These are phyloP conservation scores for Coemansia sp. DNA, from an alignment of 192 early-diverging fungal genomes.

Conservation along the genomic window DNA sequence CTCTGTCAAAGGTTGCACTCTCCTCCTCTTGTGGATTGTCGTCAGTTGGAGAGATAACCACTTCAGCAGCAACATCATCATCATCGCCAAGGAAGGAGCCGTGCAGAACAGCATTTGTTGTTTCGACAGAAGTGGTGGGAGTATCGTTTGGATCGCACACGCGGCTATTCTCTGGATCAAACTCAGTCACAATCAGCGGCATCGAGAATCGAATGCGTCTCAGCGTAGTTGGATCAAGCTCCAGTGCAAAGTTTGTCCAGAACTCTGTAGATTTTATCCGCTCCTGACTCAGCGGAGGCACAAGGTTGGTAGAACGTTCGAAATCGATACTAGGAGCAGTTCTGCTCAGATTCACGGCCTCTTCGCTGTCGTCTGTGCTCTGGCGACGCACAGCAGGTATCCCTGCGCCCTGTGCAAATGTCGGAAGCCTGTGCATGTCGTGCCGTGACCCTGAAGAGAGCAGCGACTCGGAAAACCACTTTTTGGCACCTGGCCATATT, in stretches of 20 bases:
- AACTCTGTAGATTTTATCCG: slow-evolving; percentile 56
- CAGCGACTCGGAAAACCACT: slow-evolving; percentile 36
- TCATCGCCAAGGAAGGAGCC: background rate
- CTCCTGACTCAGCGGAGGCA: slow-evolving; percentile 53
- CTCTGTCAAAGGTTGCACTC: background rate
- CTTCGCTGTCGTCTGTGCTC: slow-evolving; percentile 4
- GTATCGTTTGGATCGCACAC: slow-evolving; percentile 26
- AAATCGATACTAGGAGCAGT: slow-evolving; percentile 53
- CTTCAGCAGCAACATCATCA: background rate
- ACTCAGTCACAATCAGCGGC: slow-evolving; percentile 58
- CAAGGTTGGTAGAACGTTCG: slow-evolving; percentile 46
- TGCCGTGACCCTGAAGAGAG: slow-evolving; percentile 10
- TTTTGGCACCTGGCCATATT: slow-evolving; percentile 49
- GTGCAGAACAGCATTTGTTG: slow-evolving; percentile 9
- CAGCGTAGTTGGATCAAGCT: slow-evolving; percentile 48
- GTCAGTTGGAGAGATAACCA: background rate
- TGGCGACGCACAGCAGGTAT: slow-evolving; percentile 28
- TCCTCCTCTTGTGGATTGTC: background rate
- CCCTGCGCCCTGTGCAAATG: slow-evolving; percentile 46
- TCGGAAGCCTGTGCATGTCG: slow-evolving; percentile 19
- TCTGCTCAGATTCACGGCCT: slow-evolving; percentile 15
- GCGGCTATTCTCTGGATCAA: slow-evolving; percentile 39
- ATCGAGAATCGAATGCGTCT: slow-evolving; percentile 56
- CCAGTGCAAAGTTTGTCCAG: slow-evolving; percentile 52
- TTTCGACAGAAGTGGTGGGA: slow-evolving; percentile 24